Base-by-base conservation (phyloP, 768 basidiomycete genomes). In the Termitomyces sp. region DNA sequence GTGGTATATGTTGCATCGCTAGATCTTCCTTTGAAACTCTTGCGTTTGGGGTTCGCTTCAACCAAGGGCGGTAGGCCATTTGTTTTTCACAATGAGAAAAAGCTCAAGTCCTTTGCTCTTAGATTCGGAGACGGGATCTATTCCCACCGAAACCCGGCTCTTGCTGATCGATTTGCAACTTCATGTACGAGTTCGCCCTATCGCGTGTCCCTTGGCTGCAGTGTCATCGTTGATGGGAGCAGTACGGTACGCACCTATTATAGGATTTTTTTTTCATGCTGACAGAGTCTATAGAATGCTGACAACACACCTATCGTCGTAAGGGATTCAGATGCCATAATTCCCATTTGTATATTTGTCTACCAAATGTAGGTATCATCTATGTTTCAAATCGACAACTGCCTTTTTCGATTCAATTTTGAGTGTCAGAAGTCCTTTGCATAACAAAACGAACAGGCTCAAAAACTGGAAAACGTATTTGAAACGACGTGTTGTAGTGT, bases 121-220 rank as follows among this genome's bases (percentile, higher is more conserved):
- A 86, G 86, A 64, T 80, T 80, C 56, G 86, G 86, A 27, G 75
- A 81, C 52, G 86, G 86, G 22, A 71, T 87, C 47, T 87, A 88
- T 63, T 82, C 84, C 20, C 85, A 82, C 65, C 74, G 73, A 41
- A 84, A 85, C 67, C 79, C 86, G 18, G 79, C 76, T 49, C 68
- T 74, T 18, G 85, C 86, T 20, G 84, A 88, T 67, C 68, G 63
- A 8, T 78, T 77, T 66, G 80, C 86, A n/a, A 87, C 85, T 5
- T 87, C 86, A 41, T 86, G 85, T 65, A 78, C 81, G 44, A 77
- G 78, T 44, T 86, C 86, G 5, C 86, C 86, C 6, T 87, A 83
- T 71, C 79, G 86, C 9, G 82, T 86, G 27, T 80, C 81, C 75
- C 75, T 87, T 61, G 83, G 80, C 16, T 86, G 85, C 60, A 81